Evolutionary conservation across 163 green algal genomes (phyloP), one percentile per base, ranked within the genome.

Genomic region (Chlorella variabilis): DNA sequence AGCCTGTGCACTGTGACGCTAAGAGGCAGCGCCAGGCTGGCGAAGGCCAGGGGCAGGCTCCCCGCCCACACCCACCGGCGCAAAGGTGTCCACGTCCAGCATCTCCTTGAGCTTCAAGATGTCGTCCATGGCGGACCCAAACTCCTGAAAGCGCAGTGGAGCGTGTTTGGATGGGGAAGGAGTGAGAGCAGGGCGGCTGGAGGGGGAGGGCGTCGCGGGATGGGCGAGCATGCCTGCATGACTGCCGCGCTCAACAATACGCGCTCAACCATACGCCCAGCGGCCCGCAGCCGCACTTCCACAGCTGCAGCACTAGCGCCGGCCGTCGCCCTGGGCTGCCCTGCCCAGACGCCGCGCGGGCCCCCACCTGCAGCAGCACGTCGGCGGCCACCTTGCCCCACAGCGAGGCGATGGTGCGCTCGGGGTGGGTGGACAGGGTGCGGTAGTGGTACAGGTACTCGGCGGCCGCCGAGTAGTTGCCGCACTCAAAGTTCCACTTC

Each of bases 401-500:
- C 74, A 98, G 88, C 23, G 96, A 95, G 67, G 81, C 91, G 41
- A 98, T 89, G 73, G 91, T 93, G 71, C 91, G 88, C 87, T 98
- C 93, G 39, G 86, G 87, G 88, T 95, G 93, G 51, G 92, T 97
- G 84, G 87, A 95, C 51, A 99, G 92, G 42, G 90, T 94, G 83
- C 94, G 91, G 91, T 97, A 98, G 59, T 92, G 90, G 82, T 96
- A 92, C 62, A 98, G 90, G 61, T 97, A 94, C 81, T 98, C 96
- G 48, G 87, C 88, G 48, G 93, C 93, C 58, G 89, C 91, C 42
- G 84, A 89, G 90, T 99, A 99, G 93, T 98, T 98, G 62, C 97
- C 97, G 87, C 97, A 99, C 87, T 99, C 96, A 81, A 98, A 99
- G 88, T 99, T 96, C 89, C 98, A 99, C 91, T 98, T 98, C 42